A percentile compares a stretch with the other conserved stretches of the same genome.
These are phyloP conservation scores for Crassisporium funariophilum DNA, from an alignment of 768 basidiomycete genomes.

Conservation along the genomic window DNA sequence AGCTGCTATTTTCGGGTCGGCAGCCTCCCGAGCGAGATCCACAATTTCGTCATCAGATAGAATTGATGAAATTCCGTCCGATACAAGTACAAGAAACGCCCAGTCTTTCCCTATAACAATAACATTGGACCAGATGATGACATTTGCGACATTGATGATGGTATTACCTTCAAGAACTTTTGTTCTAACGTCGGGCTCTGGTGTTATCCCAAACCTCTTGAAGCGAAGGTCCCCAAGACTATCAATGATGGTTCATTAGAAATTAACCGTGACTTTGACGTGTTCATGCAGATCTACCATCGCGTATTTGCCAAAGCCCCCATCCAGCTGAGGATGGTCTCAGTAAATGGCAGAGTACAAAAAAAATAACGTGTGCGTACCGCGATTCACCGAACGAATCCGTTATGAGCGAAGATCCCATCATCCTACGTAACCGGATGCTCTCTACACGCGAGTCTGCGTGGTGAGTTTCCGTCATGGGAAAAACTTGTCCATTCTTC, in stretches of 20 bases:
- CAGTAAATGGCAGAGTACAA: constrained; percentile 5
- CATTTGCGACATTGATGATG: not conserved
- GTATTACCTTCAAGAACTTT: constrained; percentile 71
- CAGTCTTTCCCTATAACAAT: constrained; percentile 66
- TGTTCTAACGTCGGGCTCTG: constrained; percentile 86
- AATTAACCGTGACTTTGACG: not conserved
- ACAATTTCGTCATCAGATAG: constrained; percentile 94
- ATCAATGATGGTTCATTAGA: not conserved
- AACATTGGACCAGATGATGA: not conserved
- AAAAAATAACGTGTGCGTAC: constrained; percentile 32
- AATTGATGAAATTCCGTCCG: constrained; percentile 90
- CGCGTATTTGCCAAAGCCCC: constrained; percentile 91
- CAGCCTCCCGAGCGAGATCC: constrained; percentile 77
- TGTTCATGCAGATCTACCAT: constrained; percentile 51
- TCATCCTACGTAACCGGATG: constrained; percentile 82
- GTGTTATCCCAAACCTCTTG: constrained; percentile 89
- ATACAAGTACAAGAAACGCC: constrained; percentile 87
- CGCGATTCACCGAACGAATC: constrained; percentile 95
- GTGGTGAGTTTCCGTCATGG: constrained; percentile 95
- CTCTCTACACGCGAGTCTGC: constrained; percentile 90
- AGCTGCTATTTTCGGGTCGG: constrained; percentile 80
- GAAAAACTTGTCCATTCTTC: constrained; percentile 67
- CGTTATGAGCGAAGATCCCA: constrained; percentile 85
- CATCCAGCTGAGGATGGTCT: constrained; percentile 73
- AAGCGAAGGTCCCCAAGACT: constrained; percentile 89